These are phyloP conservation scores for Emergomyces orientalis DNA, from an alignment of 2,329 filamentous ascomycete genomes.

Conservation along the genomic window DNA sequence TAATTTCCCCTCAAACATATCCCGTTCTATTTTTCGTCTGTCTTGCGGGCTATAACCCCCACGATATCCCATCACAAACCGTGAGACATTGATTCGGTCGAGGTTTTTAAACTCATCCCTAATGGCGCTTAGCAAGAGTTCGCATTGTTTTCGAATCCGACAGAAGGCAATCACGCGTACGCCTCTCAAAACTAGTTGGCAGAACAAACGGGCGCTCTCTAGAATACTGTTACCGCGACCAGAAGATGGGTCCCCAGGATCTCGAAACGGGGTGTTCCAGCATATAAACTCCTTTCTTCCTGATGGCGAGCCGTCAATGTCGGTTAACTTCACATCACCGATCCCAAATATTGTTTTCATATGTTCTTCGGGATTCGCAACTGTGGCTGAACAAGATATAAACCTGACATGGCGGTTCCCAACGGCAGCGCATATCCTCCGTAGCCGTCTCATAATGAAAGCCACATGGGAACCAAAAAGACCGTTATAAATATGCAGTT, in stretches of 20 bases:
- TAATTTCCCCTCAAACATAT: conserved; percentile 95
- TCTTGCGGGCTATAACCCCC: conserved; percentile 93
- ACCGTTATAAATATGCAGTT: conserved; percentile 93
- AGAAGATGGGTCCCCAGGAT: conserved; percentile 75
- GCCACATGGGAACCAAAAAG: conserved; percentile 89
- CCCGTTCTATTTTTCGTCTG: conserved; percentile 73
- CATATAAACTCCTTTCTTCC: conserved; percentile 91
- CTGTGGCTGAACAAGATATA: conserved; percentile 91
- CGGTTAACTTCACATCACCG: conserved; percentile 67
- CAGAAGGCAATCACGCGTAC: conserved; percentile 92
- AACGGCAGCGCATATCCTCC: conserved; percentile 79
- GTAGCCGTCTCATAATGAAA: conserved; percentile 82
- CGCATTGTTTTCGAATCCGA: conserved; percentile 76
- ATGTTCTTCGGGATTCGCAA: conserved; percentile 83
- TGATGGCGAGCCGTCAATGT: conserved; percentile 87
- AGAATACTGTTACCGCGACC: conserved; percentile 73
- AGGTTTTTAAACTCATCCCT: conserved; percentile 65
- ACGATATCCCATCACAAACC: conserved; percentile 86
- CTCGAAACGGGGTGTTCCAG: conserved; percentile 95
- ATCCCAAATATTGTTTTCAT: conserved; percentile 93
- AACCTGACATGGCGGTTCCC: conserved; percentile 82
- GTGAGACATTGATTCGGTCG: conserved; percentile 64
- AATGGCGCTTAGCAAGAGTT: conserved; percentile 70
- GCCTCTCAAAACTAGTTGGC: conserved; percentile 76
- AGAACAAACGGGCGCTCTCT: conserved; percentile 85